Conservation (phyloP, 148 eudicot genomes). For the Vaccinium darrowii region DNA sequence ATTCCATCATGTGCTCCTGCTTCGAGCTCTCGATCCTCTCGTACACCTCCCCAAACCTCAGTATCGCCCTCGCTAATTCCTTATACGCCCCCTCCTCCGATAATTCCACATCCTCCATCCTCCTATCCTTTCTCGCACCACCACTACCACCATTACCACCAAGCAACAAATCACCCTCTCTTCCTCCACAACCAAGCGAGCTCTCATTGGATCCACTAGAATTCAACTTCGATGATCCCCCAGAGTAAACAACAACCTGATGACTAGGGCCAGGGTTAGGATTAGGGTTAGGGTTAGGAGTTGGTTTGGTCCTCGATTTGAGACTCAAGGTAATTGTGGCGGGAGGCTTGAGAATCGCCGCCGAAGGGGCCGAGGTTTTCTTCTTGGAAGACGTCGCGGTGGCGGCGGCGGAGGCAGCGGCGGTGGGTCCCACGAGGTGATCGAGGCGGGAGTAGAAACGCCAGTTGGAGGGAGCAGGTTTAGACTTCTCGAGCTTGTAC, state of each 20-base stretch:
- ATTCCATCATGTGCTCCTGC: conserved; percentile 45
- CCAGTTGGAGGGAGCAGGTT: conserved; percentile 44
- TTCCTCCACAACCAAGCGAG: conserved; percentile 28
- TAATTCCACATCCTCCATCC: conserved; percentile 6
- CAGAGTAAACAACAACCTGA: conserved; percentile 5
- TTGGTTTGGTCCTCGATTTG: conserved; percentile 35
- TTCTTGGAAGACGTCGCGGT: neutral
- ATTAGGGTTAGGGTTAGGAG: conserved; percentile 1
- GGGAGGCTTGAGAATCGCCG: conserved; percentile 26
- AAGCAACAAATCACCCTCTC: conserved; percentile 37
- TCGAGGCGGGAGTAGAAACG: conserved; percentile 60
- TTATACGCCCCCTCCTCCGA: conserved; percentile 15
- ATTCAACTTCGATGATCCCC: conserved; percentile 22
- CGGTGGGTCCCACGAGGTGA: conserved; percentile 46
- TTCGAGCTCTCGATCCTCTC: conserved; percentile 60
- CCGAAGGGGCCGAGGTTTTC: conserved; percentile 15
- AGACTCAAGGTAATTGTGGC: conserved; percentile 54
- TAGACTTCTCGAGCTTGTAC: conserved; percentile 68
- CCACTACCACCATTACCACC: conserved; percentile 12
- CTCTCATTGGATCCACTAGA: conserved; percentile 29
- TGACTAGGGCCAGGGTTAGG: neutral
- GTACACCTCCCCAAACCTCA: conserved; percentile 47
- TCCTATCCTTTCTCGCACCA: conserved; percentile 32
- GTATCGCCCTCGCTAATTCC: conserved; percentile 50
- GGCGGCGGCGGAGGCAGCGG: conserved; percentile 20